Conservation (phyloP, 2,329 filamentous ascomycete species). For the Pseudopyricularia cyperi region DNA sequence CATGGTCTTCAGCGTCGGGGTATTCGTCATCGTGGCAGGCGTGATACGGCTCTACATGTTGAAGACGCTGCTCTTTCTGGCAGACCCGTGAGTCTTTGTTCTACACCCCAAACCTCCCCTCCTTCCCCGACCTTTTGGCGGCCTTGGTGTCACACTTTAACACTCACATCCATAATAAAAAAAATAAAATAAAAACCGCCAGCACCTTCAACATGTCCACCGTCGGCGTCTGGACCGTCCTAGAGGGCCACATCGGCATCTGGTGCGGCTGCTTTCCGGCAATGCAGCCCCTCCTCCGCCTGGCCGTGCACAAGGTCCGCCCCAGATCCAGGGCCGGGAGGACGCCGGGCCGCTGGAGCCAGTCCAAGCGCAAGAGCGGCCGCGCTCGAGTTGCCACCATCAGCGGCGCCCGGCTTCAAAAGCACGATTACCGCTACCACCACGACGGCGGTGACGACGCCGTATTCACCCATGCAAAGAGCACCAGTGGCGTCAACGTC, state of each 20-base stretch:
- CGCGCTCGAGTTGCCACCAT: neutral
- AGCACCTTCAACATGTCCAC: conserved; percentile 24
- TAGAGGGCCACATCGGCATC: conserved; percentile 27
- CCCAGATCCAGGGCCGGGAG: conserved; percentile 4
- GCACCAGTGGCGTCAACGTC: neutral
- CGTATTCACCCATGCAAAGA: no score
- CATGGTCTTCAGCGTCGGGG: neutral
- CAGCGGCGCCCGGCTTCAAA: neutral
- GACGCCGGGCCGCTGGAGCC: neutral
- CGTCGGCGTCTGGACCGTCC: conserved; percentile 23
- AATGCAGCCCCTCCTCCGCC: conserved; percentile 23
- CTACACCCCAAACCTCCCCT: neutral
- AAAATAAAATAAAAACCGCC: neutral
- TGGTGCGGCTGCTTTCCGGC: conserved; percentile 28
- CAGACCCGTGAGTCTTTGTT: conserved; percentile 16
- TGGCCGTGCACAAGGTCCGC: conserved; percentile 15
- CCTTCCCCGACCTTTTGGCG: neutral
- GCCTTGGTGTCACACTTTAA: neutral
- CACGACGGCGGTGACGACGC: neutral
- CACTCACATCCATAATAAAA: neutral
- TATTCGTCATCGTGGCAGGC: neutral
- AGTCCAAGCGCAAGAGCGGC: neutral
- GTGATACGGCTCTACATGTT: conserved; percentile 16
- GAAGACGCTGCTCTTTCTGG: conserved; percentile 14
- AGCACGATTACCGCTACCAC: neutral